Percentiles rank a stretch among this genome's conserved stretches.
Conservation (phyloP, 1,284 basidiomycete genomes). For the Apiotrichum veenhuisii region DNA sequence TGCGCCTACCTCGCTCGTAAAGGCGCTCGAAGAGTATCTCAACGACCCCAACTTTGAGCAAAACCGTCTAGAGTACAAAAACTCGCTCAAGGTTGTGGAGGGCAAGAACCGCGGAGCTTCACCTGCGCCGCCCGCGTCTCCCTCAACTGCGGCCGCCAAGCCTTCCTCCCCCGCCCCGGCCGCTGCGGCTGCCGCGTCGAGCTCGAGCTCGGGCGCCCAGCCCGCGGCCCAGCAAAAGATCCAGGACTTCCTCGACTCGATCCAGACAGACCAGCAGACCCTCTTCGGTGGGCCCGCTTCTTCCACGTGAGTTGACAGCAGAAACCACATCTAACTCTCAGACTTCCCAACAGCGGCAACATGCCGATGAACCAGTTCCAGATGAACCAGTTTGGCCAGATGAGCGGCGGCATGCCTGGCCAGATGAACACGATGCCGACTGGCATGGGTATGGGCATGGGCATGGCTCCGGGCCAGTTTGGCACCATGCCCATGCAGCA, state of each 20-base stretch:
- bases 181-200: constrained; percentile 11
- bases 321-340: background rate
- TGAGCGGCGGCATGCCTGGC: background rate
- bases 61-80: constrained; percentile 86
- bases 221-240: constrained; percentile 49
- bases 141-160: constrained; percentile 13
- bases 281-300: constrained; percentile 36
- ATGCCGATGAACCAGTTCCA: constrained; percentile 13
- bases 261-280: constrained; percentile 70
- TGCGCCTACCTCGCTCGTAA: constrained; percentile 88
- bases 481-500: constrained; percentile 1
- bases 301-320: background rate
- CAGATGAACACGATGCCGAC: constrained; percentile 14
- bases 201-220: constrained; percentile 13
- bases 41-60: constrained; percentile 94
- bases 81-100: constrained; percentile 74
- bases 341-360: constrained; percentile 5
- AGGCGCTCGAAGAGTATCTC: constrained; percentile 91
- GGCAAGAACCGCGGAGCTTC: constrained; percentile 32
- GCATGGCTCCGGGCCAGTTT: background rate
- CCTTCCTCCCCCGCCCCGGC: constrained; percentile 1
- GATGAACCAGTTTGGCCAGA: constrained; percentile 2
- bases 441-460: background rate
- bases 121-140: constrained; percentile 7
- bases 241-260: constrained; percentile 86